Conservation (phyloP, 441 rosid genomes). For the Syzygium syzygioides region DNA sequence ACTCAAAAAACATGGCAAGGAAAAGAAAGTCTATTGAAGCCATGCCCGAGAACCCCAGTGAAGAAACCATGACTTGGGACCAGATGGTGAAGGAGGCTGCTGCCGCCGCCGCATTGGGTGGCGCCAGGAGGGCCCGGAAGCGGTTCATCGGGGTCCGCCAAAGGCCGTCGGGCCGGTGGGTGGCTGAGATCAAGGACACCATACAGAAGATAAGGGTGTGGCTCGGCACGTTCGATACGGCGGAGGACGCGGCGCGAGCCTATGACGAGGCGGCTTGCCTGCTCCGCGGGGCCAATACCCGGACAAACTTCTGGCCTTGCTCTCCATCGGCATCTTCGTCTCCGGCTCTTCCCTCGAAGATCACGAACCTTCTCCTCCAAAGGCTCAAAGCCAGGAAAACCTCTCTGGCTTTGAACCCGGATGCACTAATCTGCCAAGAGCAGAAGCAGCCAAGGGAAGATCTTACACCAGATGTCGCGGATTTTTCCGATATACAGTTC, state of each 20-base stretch:
- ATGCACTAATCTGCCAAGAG: slow-evolving; percentile 5
- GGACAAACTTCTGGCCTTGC: slow-evolving; percentile 68
- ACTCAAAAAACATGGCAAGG: slow-evolving; percentile 32
- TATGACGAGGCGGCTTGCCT: slow-evolving; percentile 74
- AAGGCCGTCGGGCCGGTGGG: slow-evolving; percentile 48
- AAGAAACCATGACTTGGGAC: slow-evolving; percentile 39
- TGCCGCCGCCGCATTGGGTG: slow-evolving; percentile 31
- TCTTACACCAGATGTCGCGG: slow-evolving; percentile 5
- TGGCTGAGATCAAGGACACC: slow-evolving; percentile 48
- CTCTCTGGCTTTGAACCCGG: slow-evolving; percentile 2
- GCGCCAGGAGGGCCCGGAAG: slow-evolving; percentile 43
- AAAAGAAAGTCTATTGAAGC: slow-evolving; percentile 34
- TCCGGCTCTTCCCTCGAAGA: slow-evolving; percentile 57
- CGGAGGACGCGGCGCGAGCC: slow-evolving; percentile 57
- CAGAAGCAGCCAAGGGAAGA: slow-evolving; percentile 16
- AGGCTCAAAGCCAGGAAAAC: slow-evolving; percentile 48
- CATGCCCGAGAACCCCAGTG: slow-evolving; percentile 13
- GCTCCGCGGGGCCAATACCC: slow-evolving; percentile 56
- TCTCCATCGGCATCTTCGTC: slow-evolving; percentile 34
- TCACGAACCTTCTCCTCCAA: slow-evolving; percentile 58
- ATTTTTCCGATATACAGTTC: slow-evolving; percentile 25
- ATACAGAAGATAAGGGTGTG: slow-evolving; percentile 48
- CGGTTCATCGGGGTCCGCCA: slow-evolving; percentile 49
- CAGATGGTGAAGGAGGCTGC: slow-evolving; percentile 56
- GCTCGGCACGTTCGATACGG: slow-evolving; percentile 46